Percentiles rank a stretch among this genome's conserved stretches.
These are phyloP conservation scores for Zelopaecilomyces penicillatus DNA, from an alignment of 2,329 filamentous ascomycete genomes.

Conservation along the genomic window DNA sequence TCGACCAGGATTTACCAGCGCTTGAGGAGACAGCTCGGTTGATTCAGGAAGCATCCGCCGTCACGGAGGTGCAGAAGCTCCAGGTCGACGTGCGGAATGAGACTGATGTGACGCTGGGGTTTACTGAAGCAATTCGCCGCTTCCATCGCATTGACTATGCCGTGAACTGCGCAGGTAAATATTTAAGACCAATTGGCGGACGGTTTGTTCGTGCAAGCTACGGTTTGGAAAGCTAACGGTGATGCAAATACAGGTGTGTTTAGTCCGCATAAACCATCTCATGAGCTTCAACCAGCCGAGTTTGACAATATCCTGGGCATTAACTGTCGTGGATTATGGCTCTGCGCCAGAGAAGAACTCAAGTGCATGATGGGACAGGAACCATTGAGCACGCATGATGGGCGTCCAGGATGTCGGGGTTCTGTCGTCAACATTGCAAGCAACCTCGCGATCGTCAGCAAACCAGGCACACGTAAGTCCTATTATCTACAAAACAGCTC, in stretches of 20 bases:
- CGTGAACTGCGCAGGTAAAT: conserved; percentile 33
- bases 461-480: conserved; percentile 31
- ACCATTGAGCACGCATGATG: conserved; percentile 33
- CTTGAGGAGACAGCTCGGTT: conserved; percentile 21
- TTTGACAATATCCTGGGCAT: conserved; percentile 35
- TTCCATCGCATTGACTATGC: conserved; percentile 38
- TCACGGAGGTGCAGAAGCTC: too few relatives aligned
- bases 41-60: not conserved
- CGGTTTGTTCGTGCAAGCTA: conserved; percentile 15
- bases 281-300: conserved; percentile 24
- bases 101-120: too few relatives aligned
- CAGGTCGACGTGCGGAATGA: too few relatives aligned
- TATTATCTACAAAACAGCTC: too few relatives aligned
- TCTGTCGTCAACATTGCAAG: conserved; percentile 38
- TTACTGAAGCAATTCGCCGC: conserved; percentile 18
- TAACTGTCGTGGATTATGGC: conserved; percentile 38
- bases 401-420: conserved; percentile 26
- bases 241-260: conserved; percentile 23
- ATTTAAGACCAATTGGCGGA: too few relatives aligned
- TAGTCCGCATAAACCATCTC: conserved; percentile 26
- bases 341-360: conserved; percentile 34
- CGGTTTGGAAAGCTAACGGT: not conserved
- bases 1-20: conserved; percentile 26
- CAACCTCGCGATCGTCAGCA: conserved; percentile 33
- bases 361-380: conserved; percentile 36